Base-by-base conservation (phyloP, 2,329 filamentous ascomycete species). In the Chaetomium sp. region DNA sequence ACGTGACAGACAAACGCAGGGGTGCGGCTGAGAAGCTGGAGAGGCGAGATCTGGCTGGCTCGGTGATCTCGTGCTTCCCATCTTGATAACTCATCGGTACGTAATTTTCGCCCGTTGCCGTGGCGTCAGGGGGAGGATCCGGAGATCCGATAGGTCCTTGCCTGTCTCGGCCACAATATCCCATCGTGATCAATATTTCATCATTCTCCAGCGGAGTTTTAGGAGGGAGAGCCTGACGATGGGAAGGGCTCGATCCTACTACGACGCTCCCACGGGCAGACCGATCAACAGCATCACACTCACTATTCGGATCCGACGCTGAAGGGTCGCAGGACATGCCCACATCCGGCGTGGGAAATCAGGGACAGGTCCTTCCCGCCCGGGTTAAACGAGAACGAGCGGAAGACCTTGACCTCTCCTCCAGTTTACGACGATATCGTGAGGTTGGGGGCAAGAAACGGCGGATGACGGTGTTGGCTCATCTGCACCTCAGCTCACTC, bases 21-120 rank as follows among this genome's bases (percentile, higher is more conserved):
- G 65, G 63, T 64, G 64, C 58, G 66, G 66, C 65, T 65, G 59
- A 61, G 58, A 47, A 35, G 47, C 27, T n/a, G 58, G 50, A 23
- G 19, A 31, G 50, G 55, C 60, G 54, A 58, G 49, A 60, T 47
- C 54, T 57, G 27, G 54, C 27, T 66, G 57, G 53, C 33, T 23
- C 63, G 59, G 59, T 62, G 60, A 63, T n/a, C 29, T 56, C 56
- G 56, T 27, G n/a, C 25, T n/a, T 5, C 35, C 53, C 19, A 38
- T 7, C 31, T 38, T 23, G 33, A 35, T 49, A 29, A 47, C 50
- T 33, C 53, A 33, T 47, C 38, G 51, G 55, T 55, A 57, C 55
- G 63, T 53, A 58, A 56, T 49, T 49, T 35, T 55, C 51, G 55
- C 27, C 55, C 47, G 63, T 59, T 62, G 58, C 54, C 47, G 33